phyloP scores from a whole-genome alignment of 352 stramenopile species.

The Globisporangium apiculatum region DNA sequence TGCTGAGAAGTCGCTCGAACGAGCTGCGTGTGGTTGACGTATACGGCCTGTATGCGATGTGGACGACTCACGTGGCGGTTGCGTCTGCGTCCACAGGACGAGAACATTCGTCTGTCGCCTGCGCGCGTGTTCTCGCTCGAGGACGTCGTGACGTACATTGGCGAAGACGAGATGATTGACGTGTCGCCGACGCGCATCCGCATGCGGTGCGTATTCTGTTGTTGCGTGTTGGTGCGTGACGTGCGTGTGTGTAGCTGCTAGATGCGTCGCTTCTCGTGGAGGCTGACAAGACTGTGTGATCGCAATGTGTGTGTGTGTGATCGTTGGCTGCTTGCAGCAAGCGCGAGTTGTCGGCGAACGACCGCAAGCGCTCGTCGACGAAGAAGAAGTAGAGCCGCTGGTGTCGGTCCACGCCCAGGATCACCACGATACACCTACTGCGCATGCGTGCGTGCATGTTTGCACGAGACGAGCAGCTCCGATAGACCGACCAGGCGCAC shows the following conservation, averaged over 20 bases:
- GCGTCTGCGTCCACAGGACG: constrained; percentile 49
- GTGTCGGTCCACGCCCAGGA: too few relatives aligned
- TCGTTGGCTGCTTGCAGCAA: constrained; percentile 25
- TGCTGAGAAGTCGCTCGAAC: too few relatives aligned
- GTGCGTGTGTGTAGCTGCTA: not conserved
- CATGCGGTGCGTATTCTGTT: constrained; percentile 46
- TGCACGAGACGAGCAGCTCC: too few relatives aligned
- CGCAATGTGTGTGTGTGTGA: too few relatives aligned
- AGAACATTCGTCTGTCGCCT: constrained; percentile 92
- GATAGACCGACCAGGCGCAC: too few relatives aligned
- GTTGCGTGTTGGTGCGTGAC: not conserved
- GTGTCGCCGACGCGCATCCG: constrained; percentile 94
- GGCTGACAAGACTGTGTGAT: too few relatives aligned
- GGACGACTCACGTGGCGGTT: not conserved
- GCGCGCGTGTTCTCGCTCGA: constrained; percentile 93
- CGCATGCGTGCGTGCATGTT: too few relatives aligned
- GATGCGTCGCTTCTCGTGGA: not conserved
- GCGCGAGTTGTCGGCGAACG: constrained; percentile 56
- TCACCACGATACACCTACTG: too few relatives aligned
- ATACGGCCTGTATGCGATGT: not conserved
- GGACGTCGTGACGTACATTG: constrained; percentile 97
- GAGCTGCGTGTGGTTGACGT: not conserved
- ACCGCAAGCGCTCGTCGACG: constrained; percentile 37
- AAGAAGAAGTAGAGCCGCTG: constrained; percentile 46
- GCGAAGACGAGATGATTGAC: constrained; percentile 98